These are phyloP conservation scores for Coemansia sp. DNA, from an alignment of 192 early-diverging fungal genomes.

Conservation along the genomic window DNA sequence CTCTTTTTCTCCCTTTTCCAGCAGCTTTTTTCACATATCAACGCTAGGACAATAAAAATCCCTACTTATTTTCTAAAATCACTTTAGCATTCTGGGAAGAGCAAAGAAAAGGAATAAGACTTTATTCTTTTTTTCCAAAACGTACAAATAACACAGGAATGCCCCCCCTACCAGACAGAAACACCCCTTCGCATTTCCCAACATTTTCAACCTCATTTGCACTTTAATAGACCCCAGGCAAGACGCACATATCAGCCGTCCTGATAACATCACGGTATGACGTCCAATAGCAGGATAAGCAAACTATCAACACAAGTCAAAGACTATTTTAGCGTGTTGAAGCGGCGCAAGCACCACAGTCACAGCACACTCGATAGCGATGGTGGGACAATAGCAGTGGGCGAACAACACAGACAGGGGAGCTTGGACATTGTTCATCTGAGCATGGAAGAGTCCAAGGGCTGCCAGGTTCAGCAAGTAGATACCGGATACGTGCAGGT, in stretches of 20 bases:
- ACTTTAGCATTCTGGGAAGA: neutral
- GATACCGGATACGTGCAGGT: conserved; percentile 1
- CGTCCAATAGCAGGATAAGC: conserved; percentile 25
- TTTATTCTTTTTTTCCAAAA: neutral
- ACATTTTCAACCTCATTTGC: conserved; percentile 2
- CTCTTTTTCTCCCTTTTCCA: neutral
- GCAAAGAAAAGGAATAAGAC: neutral
- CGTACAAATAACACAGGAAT: neutral
- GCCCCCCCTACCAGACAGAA: neutral
- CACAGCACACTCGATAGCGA: conserved; percentile 3
- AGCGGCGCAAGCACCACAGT: conserved; percentile 33
- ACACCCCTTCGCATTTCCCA: neutral
- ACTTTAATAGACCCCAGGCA: neutral
- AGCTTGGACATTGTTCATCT: conserved; percentile 24
- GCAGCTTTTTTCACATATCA: neutral
- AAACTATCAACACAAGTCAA: conserved; percentile 45
- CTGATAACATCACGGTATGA: conserved; percentile 7
- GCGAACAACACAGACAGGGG: conserved; percentile 4
- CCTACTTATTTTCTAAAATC: neutral
- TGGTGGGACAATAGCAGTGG: neutral
- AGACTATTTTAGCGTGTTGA: conserved; percentile 22
- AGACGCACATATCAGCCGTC: neutral
- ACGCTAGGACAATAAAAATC: neutral
- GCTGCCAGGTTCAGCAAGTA: neutral
- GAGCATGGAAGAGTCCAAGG: conserved; percentile 27